Conservation (phyloP, 2,329 filamentous ascomycete species). For the Sporothrix humicola region DNA sequence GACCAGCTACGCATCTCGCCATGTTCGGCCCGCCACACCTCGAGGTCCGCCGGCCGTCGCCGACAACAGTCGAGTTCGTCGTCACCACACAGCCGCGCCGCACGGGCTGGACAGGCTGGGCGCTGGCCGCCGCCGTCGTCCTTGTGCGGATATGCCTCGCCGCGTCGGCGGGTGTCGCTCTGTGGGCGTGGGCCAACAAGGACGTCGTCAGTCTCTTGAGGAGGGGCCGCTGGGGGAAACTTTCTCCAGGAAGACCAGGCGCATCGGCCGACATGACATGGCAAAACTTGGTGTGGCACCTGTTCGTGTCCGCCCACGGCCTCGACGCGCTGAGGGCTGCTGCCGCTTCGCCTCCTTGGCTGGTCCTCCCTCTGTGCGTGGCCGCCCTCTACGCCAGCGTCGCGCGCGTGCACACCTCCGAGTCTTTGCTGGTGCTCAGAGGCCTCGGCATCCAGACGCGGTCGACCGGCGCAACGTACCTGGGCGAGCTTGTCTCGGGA, state of each 20-base stretch:
- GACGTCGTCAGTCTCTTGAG: not conserved
- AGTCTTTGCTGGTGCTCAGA: conserved; percentile 85
- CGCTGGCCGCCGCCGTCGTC: conserved; percentile 53
- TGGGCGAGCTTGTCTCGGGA: conserved; percentile 45
- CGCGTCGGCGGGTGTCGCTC: conserved; percentile 55
- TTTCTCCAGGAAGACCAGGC: not conserved
- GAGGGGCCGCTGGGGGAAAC: conserved; percentile 32
- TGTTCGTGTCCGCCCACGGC: conserved; percentile 19
- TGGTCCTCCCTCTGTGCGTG: conserved; percentile 48
- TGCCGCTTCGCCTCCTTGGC: conserved; percentile 46
- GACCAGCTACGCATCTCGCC: not conserved
- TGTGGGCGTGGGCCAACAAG: conserved; percentile 52
- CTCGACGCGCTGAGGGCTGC: conserved; percentile 17
- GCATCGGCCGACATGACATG: conserved; percentile 2
- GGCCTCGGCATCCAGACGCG: conserved; percentile 90
- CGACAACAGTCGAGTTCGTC: conserved; percentile 90
- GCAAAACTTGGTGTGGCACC: conserved; percentile 24
- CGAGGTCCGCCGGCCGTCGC: conserved; percentile 71
- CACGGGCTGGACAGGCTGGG: conserved; percentile 39
- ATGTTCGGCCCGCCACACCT: conserved; percentile 70
- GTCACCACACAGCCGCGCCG: conserved; percentile 75
- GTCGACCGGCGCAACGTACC: conserved; percentile 70
- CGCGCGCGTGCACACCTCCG: conserved; percentile 63
- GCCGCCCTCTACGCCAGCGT: conserved; percentile 53
- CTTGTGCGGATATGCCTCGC: conserved; percentile 52